These are phyloP conservation scores for Geosmithia flava DNA, from an alignment of 2,329 filamentous ascomycete species.

Conservation along the genomic window DNA sequence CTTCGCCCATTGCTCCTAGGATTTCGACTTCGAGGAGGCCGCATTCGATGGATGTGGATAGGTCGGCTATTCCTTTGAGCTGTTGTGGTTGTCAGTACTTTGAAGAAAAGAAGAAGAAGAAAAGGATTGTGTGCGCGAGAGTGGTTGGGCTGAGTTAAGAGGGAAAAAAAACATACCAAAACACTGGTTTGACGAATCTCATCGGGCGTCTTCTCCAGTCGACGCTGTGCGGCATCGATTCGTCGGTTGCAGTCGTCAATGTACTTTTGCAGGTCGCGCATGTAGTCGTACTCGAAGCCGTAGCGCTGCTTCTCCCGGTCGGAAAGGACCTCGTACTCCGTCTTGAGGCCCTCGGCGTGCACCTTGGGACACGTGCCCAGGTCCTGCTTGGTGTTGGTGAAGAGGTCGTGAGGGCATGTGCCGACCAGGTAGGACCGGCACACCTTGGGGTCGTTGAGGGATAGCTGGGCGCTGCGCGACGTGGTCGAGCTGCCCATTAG, in stretches of 20 bases:
- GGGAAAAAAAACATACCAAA: conserved; percentile 33
- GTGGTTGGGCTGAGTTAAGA: background rate
- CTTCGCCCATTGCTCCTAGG: conserved; percentile 68
- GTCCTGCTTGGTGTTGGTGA: conserved; percentile 98
- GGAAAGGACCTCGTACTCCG: conserved; percentile 70
- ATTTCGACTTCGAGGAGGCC: conserved; percentile 79
- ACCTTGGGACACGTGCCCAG: conserved; percentile 79
- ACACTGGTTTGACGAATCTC: conserved; percentile 93
- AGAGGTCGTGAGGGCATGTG: conserved; percentile 95
- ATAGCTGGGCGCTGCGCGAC: conserved; percentile 67
- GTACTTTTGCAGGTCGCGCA: conserved; percentile 90
- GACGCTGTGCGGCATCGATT: conserved; percentile 80
- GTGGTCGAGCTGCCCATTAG: conserved; percentile 69
- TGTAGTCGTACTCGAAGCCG: conserved; percentile 94
- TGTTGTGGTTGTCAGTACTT: conserved; percentile 7
- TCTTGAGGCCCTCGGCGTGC: conserved; percentile 78
- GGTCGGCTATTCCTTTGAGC: conserved; percentile 75
- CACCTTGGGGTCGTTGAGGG: conserved; percentile 83
- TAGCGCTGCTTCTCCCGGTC: conserved; percentile 61
- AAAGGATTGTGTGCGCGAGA: background rate
- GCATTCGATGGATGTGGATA: conserved; percentile 64
- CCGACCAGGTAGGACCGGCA: conserved; percentile 91
- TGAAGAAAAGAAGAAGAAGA: too few species aligned
- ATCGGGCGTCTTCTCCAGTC: conserved; percentile 93
- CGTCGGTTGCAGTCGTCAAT: conserved; percentile 93